Evolutionary conservation across 2,329 filamentous ascomycete genomes (phyloP).

Genomic region (Phoma herbarum): DNA sequence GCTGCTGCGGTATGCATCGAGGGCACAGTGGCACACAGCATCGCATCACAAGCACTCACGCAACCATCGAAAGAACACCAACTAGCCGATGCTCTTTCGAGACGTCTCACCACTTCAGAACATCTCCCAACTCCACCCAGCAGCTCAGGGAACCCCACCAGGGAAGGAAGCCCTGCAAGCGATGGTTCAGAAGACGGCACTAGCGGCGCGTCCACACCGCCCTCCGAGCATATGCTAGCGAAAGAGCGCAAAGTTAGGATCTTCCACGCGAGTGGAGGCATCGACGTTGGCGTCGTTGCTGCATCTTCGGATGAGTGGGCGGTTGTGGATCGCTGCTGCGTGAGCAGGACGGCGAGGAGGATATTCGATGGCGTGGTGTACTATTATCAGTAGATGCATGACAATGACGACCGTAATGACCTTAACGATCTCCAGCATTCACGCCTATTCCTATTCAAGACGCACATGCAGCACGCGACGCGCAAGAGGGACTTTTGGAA

Average conservation of each 20-base stretch:
- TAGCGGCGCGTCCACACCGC: neutral
- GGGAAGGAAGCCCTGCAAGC: neutral
- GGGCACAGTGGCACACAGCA: conserved; percentile 37
- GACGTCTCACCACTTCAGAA: neutral
- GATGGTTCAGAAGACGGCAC: neutral
- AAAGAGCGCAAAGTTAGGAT: conserved; percentile 27
- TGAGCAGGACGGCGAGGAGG: conserved; percentile 45
- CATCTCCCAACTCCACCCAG: neutral
- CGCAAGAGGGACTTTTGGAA: too few relatives aligned
- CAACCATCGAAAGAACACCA: conserved; percentile 1
- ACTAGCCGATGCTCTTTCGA: neutral
- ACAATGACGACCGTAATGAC: neutral
- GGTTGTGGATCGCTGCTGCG: conserved; percentile 37
- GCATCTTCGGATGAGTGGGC: conserved; percentile 27
- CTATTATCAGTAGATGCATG: conserved; percentile 25
- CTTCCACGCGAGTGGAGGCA: conserved; percentile 38
- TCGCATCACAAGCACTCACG: conserved; percentile 12
- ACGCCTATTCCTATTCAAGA: too few relatives aligned
- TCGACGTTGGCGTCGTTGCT: conserved; percentile 36
- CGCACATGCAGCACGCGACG: too few relatives aligned
- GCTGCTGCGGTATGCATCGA: conserved; percentile 41
- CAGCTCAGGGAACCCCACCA: neutral
- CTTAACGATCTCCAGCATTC: neutral
- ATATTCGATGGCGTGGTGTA: conserved; percentile 46
- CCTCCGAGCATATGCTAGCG: conserved; percentile 2